Percentiles rank a stretch among this genome's conserved stretches.
Evolutionary conservation across 768 basidiomycete genomes (phyloP).

Genomic region (Boletellus emodensis): DNA sequence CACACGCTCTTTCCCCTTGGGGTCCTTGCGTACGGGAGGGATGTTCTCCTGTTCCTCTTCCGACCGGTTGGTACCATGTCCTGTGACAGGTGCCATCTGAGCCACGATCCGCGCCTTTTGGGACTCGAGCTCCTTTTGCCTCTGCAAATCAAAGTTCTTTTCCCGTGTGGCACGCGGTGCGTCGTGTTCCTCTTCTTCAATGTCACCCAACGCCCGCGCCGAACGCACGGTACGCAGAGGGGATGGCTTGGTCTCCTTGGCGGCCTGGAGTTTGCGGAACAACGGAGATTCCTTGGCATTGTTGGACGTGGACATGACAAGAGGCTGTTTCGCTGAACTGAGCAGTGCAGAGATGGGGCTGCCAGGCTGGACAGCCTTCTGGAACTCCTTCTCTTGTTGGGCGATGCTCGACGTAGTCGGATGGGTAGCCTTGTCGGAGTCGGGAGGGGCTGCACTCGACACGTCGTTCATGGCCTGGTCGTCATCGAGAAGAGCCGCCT

Average conservation of each 20-base stretch:
- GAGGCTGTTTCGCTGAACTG: slow-evolving; percentile 82
- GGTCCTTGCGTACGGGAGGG: slow-evolving; percentile 30
- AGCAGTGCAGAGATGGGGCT: slow-evolving; percentile 91
- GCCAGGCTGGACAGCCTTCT: slow-evolving; percentile 91
- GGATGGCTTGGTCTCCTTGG: slow-evolving; percentile 45
- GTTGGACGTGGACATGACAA: slow-evolving; percentile 62
- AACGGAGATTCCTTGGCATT: slow-evolving; percentile 33
- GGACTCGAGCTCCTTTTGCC: slow-evolving; percentile 75
- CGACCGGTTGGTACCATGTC: slow-evolving; percentile 25
- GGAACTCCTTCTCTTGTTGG: slow-evolving; percentile 94
- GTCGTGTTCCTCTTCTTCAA: slow-evolving; percentile 41
- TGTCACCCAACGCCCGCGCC: slow-evolving; percentile 42
- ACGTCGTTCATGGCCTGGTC: slow-evolving; percentile 47
- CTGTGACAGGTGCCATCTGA: slow-evolving; percentile 70
- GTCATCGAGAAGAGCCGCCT: slow-evolving; percentile 59
- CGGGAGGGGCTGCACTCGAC: slow-evolving; percentile 33
- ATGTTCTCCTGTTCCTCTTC: slow-evolving; percentile 36
- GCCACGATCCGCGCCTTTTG: slow-evolving; percentile 94
- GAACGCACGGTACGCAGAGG: slow-evolving; percentile 46
- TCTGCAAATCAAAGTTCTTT: slow-evolving; percentile 39
- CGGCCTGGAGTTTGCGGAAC: slow-evolving; percentile 56
- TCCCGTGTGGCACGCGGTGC: slow-evolving; percentile 37
- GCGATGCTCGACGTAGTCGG: slow-evolving; percentile 61
- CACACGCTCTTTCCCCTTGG: slow-evolving; percentile 30
- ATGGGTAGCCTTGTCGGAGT: slow-evolving; percentile 27